These are phyloP conservation scores for Eutrema japonicum DNA, from an alignment of 345 rosid species.

Conservation along the genomic window DNA sequence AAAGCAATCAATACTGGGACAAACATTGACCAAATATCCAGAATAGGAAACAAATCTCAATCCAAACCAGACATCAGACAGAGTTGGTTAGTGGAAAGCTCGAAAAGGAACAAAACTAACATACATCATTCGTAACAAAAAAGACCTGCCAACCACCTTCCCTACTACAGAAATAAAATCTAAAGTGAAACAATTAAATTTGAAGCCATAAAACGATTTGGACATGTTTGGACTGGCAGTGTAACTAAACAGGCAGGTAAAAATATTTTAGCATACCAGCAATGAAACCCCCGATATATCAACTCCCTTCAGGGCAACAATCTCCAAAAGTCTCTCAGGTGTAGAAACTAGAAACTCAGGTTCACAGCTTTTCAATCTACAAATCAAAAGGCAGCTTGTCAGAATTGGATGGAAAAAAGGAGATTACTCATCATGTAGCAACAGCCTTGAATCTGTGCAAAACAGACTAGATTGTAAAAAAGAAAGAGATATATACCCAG, in stretches of 20 bases:
- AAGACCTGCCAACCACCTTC: neutral
- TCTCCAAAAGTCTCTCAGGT: slow-evolving; percentile 88
- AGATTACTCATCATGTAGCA: slow-evolving; percentile 8
- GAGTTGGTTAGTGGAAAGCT: neutral
- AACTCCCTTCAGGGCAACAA: slow-evolving; percentile 67
- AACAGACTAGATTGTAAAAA: neutral
- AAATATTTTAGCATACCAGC: slow-evolving; percentile 56
- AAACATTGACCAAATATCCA: neutral
- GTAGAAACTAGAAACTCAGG: slow-evolving; percentile 91
- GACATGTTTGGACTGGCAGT: neutral
- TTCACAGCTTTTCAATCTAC: slow-evolving; percentile 78
- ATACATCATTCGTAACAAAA: slow-evolving; percentile 14
- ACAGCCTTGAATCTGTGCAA: neutral
- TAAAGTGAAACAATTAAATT: neutral
- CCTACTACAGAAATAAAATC: neutral
- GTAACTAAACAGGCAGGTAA: neutral
- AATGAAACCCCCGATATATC: slow-evolving; percentile 73
- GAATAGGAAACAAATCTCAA: neutral
- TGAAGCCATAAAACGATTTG: neutral
- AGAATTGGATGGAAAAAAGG: slow-evolving; percentile 8
- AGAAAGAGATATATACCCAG: slow-evolving; percentile 51
- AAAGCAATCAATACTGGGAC: neutral
- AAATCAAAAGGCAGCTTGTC: slow-evolving; percentile 27
- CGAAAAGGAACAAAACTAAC: neutral
- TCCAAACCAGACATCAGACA: neutral